These are phyloP conservation scores for Lunularia cruciata DNA, from an alignment of 225 moss, liverwort and hornwort species.

Conservation along the genomic window DNA sequence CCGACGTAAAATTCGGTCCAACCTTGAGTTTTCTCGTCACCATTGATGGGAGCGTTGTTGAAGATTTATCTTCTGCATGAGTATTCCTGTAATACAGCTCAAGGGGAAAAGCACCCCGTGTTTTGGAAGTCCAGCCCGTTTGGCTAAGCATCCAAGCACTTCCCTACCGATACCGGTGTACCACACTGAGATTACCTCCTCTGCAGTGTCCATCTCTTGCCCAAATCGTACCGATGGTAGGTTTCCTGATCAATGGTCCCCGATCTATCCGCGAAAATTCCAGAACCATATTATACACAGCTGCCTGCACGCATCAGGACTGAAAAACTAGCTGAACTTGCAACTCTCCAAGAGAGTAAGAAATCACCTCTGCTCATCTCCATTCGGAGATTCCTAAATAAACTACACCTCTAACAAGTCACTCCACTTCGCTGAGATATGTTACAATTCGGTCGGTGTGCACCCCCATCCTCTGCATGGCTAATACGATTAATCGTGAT, in stretches of 20 bases:
- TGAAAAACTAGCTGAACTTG: neutral
- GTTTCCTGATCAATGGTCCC: neutral
- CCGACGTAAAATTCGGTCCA: neutral
- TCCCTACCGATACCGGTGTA: neutral
- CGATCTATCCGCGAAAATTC: neutral
- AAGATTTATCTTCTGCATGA: neutral
- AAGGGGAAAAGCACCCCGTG: neutral
- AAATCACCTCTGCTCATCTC: neutral
- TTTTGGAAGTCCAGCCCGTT: neutral
- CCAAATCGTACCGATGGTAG: neutral
- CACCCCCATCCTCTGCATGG: neutral
- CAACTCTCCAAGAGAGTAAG: neutral
- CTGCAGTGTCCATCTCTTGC: neutral
- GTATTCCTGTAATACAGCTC: neutral
- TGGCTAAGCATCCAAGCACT: neutral
- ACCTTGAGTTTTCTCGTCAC: neutral
- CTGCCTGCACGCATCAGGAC: slow-evolving; percentile 9
- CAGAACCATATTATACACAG: neutral
- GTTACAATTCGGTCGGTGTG: neutral
- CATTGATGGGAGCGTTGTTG: slow-evolving; percentile 1
- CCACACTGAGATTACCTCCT: neutral
- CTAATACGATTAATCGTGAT: neutral
- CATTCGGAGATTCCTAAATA: neutral
- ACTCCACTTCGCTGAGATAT: neutral
- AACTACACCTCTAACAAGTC: neutral